Conservation (phyloP, 1,139 yeast genomes). For the Nakaseomyces nivariensis region DNA sequence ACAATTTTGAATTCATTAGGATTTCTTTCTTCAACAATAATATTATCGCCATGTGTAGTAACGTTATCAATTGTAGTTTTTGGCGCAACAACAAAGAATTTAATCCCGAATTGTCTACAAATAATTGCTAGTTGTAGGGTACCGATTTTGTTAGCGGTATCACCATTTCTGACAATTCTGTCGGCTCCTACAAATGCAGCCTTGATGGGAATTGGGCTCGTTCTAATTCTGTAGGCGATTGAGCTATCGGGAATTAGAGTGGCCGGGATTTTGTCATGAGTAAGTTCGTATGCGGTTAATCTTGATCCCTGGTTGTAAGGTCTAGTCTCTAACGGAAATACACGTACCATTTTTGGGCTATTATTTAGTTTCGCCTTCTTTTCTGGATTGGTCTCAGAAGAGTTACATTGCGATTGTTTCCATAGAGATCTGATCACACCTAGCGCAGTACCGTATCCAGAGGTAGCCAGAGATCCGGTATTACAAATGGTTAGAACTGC, state of each 20-base stretch:
- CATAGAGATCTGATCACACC: slow-evolving; percentile 77
- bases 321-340: slow-evolving; percentile 85
- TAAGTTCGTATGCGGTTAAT: slow-evolving; percentile 81
- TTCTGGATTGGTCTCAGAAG: slow-evolving; percentile 16
- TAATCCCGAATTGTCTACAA: slow-evolving; percentile 44
- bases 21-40: slow-evolving; percentile 83
- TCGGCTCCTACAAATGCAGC: slow-evolving; percentile 98
- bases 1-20: slow-evolving; percentile 66
- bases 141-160: slow-evolving; percentile 95
- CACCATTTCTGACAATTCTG: slow-evolving; percentile 84
- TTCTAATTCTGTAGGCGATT: slow-evolving; percentile 64
- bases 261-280: slow-evolving; percentile 77
- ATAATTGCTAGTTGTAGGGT: slow-evolving; percentile 80
- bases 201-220: slow-evolving; percentile 47
- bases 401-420: slow-evolving; percentile 31
- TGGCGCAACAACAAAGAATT: slow-evolving; percentile 92
- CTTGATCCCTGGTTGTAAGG: slow-evolving; percentile 97
- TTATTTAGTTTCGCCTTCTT: slow-evolving; percentile 24
- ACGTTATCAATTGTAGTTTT: slow-evolving; percentile 73
- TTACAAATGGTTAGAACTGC: slow-evolving; percentile 80
- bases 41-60: slow-evolving; percentile 59
- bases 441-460: slow-evolving; percentile 94
- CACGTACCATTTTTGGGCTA: slow-evolving; percentile 45
- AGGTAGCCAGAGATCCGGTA: slow-evolving; percentile 87
- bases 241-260: slow-evolving; percentile 85